These are phyloP conservation scores for Astrothelium macrocarpum DNA, from an alignment of 495 filamentous ascomycete species.

Conservation along the genomic window DNA sequence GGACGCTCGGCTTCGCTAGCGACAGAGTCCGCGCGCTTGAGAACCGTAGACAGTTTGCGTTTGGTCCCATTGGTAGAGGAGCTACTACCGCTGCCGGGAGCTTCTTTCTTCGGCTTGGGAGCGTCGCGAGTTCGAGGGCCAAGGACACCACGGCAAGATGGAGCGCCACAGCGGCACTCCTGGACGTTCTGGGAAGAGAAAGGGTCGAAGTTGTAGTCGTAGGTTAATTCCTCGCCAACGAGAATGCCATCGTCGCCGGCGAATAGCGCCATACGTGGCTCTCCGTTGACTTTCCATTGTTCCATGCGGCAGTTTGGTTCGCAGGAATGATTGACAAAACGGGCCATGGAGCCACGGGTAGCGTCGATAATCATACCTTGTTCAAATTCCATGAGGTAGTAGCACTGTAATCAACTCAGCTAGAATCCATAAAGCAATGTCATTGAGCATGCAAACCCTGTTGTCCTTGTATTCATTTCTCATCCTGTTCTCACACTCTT, in stretches of 20 bases:
- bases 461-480: conserved; percentile 84
- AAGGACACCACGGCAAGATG: conserved; percentile 35
- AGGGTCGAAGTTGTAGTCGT: conserved; percentile 95
- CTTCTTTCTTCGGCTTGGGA: conserved; percentile 4
- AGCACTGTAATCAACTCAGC: conserved; percentile 50
- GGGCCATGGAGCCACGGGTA: conserved; percentile 86
- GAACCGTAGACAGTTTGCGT: not conserved
- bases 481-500: conserved; percentile 89
- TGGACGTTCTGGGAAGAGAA: conserved; percentile 35
- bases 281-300: conserved; percentile 91
- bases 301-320: conserved; percentile 96
- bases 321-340: conserved; percentile 97
- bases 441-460: conserved; percentile 48
- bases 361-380: conserved; percentile 99
- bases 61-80: not conserved
- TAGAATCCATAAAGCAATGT: not conserved
- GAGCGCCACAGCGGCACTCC: conserved; percentile 35
- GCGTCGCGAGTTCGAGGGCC: conserved; percentile 21
- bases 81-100: not conserved
- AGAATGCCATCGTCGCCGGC: conserved; percentile 80
- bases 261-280: conserved; percentile 95
- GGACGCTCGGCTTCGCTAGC: not conserved
- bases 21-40: not conserved
- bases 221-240: conserved; percentile 94
- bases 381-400: conserved; percentile 96